Conservation (phyloP, 441 rosid genomes). For the Euphorbia celastroides region DNA sequence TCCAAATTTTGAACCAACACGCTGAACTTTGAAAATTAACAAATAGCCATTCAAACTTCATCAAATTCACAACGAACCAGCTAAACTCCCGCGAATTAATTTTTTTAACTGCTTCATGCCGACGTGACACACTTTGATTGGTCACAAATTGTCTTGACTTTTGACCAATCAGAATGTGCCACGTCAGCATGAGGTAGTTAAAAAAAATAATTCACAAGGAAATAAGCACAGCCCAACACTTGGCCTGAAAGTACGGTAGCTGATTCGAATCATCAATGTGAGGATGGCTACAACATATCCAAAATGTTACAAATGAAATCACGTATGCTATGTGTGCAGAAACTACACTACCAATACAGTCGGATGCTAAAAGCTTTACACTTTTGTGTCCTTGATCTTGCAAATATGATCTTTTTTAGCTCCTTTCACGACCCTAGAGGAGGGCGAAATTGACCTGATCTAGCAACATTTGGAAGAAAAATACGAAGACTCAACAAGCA, state of each 20-base stretch:
- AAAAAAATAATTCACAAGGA: not conserved
- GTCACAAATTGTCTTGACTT: too few relatives aligned
- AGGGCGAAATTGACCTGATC: not conserved
- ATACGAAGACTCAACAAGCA: not conserved
- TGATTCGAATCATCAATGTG: not conserved
- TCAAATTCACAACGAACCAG: too few relatives aligned
- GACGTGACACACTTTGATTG: too few relatives aligned
- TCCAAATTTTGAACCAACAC: too few relatives aligned
- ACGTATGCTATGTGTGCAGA: not conserved
- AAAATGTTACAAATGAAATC: conserved; percentile 9
- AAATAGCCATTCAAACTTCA: too few relatives aligned
- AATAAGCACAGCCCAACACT: not conserved
- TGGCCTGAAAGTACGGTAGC: not conserved
- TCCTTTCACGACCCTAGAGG: conserved; percentile 6
- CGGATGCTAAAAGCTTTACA: not conserved
- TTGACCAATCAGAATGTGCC: too few relatives aligned
- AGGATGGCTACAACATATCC: not conserved
- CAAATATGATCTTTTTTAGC: not conserved
- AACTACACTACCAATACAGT: not conserved
- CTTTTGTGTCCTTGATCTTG: not conserved
- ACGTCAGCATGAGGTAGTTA: too few relatives aligned
- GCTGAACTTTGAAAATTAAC: too few relatives aligned
- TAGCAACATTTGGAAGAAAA: not conserved
- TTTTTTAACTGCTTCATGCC: too few relatives aligned
- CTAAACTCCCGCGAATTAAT: too few relatives aligned